Conservation (phyloP, 257 asterid genomes). For the Solanum rostratum region DNA sequence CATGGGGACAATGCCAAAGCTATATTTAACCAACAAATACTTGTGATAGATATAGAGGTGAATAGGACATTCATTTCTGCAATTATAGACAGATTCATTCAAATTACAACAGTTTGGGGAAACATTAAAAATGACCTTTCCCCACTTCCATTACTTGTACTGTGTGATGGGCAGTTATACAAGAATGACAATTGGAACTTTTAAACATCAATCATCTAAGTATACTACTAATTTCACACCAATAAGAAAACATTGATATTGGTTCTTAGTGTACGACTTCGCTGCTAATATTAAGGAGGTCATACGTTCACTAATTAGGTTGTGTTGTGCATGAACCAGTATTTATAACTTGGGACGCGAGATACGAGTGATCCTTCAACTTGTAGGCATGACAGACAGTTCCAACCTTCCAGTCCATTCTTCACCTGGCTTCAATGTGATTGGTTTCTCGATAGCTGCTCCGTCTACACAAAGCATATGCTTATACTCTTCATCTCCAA, state of each 20-base stretch:
- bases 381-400: conserved; percentile 40
- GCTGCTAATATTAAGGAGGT: not conserved
- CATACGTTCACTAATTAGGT: not conserved
- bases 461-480: conserved; percentile 77
- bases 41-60: not conserved
- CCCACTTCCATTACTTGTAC: not conserved
- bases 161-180: not conserved
- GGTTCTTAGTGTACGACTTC: not conserved
- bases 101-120: not conserved
- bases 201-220: not conserved
- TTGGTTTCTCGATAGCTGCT: conserved; percentile 65
- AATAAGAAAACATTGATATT: not conserved
- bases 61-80: not conserved
- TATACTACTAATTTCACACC: not conserved
- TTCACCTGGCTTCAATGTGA: conserved; percentile 62
- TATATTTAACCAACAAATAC: not conserved
- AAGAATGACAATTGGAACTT: not conserved
- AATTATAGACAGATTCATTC: not conserved
- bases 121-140: not conserved
- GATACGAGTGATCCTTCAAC: not conserved
- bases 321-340: not conserved
- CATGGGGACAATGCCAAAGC: not conserved
- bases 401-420: conserved; percentile 74
- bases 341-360: not conserved
- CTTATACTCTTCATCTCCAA: conserved; percentile 76